A percentile compares a stretch with the other conserved stretches of the same genome.
Conservation (phyloP, 306 rosid species). For the Potentilla sterilis region DNA sequence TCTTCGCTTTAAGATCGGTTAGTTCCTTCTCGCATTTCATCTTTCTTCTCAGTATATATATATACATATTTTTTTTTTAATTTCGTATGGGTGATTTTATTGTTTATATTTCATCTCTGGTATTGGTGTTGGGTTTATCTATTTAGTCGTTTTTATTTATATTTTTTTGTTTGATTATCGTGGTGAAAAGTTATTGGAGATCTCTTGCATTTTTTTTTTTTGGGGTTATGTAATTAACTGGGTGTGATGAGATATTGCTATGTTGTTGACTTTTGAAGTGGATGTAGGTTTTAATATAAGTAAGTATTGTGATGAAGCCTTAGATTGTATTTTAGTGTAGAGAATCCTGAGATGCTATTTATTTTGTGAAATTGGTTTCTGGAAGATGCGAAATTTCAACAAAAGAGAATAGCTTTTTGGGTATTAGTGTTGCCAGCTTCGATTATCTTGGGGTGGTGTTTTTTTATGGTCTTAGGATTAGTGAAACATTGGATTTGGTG, state of each 20-base stretch:
- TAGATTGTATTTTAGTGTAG: neutral
- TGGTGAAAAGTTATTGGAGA: neutral
- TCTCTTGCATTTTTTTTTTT: constrained; percentile 4
- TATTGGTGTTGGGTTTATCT: neutral
- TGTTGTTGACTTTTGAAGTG: neutral
- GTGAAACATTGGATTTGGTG: neutral
- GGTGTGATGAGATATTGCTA: neutral
- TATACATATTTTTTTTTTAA: neutral
- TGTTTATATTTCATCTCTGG: neutral
- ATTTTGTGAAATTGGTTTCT: neutral
- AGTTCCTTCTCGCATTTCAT: neutral
- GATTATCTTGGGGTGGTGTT: neutral
- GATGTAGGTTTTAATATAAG: neutral
- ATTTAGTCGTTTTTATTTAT: neutral
- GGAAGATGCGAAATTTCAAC: neutral
- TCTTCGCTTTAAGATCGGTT: neutral
- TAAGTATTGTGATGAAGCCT: neutral
- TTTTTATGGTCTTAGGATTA: neutral
- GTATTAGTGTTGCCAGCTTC: neutral
- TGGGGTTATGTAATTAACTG: neutral
- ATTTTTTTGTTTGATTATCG: neutral
- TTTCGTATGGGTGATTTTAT: neutral
- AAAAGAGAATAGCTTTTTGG: neutral
- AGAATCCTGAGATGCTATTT: neutral
- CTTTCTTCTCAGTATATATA: neutral